Evolutionary conservation across 2,329 filamentous ascomycete species (phyloP), one percentile per base, ranked within the genome.

Genomic region (Lasiodiplodia hormozganensis): DNA sequence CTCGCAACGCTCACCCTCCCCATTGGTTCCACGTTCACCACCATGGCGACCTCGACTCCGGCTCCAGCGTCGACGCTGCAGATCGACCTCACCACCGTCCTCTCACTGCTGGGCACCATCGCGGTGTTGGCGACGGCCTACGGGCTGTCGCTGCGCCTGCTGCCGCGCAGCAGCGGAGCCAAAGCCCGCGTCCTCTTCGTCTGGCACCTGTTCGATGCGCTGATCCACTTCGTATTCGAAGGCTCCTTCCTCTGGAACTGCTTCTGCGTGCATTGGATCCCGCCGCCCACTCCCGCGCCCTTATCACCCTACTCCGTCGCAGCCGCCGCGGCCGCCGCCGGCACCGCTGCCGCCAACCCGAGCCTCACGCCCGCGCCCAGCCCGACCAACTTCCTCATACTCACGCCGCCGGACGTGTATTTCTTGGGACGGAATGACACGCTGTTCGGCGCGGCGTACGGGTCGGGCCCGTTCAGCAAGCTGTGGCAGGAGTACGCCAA

Each of bases 191-290:
- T 92, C 77, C 89, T 97, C 72, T 97, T 97, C 85, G 87, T 96
- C 81, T 97, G 95, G 95, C 94, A 97, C 83, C 87, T 92, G 47
- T 96, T 97, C 82, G 94, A 97, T 79, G 93, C 93, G 38, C 86
- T 97, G 53, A 95, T 94, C 75, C 96, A 99, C 83, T 89, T 96
- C 80, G 85, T 93, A 78, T 91, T 98, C 78, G 95, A 98, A 82
- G 94, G 93, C 66, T 91, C 89, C 75, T 98, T 93, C 81, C 88
- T 97, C 28, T 97, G 94, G 85, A 93, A 97, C 82, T 97, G 93
- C 84, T 96, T 98, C 86, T 95, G 94, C 85, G 86, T 86, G 72
- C 89, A 84, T 74, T 80, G 81, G 58, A 74, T 79, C 23, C 77
- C 87, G 49, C 79, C 83, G 8, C 78, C 79, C 49, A 31, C 53